Evolutionary conservation across 805 yeast genomes (phyloP).

Genomic region (Suhomyces sp.): DNA sequence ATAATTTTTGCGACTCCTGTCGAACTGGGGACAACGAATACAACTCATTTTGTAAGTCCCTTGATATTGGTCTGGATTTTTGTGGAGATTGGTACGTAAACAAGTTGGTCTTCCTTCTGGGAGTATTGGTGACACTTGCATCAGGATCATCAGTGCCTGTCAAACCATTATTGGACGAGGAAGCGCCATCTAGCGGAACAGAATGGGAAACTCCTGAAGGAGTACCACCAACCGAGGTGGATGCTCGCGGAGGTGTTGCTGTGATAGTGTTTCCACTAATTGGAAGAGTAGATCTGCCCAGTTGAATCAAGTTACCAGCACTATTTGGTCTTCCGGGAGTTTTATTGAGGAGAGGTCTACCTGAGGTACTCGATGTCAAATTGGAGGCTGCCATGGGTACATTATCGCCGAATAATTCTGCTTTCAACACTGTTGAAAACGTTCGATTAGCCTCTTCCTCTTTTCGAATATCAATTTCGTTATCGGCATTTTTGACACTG

Average conservation of each 20-base stretch:
- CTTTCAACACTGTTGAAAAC: conserved; percentile 79
- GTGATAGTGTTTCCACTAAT: conserved; percentile 2
- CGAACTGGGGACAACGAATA: conserved; percentile 86
- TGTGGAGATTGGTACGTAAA: conserved; percentile 76
- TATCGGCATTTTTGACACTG: conserved; percentile 36
- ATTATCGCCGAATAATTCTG: conserved; percentile 89
- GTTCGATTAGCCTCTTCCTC: conserved; percentile 85
- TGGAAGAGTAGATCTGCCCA: conserved; percentile 3
- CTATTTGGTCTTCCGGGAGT: conserved; percentile 8
- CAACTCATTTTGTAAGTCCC: conserved; percentile 68
- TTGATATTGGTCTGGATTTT: conserved; percentile 58
- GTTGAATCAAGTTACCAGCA: conserved; percentile 8
- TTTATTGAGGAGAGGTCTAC: conserved; percentile 7
- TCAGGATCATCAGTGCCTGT: conserved; percentile 4
- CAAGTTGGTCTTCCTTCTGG: conserved; percentile 52
- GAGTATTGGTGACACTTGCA: conserved; percentile 30
- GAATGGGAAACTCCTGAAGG: conserved; percentile 11
- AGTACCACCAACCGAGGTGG: conserved; percentile 7
- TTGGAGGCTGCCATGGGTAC: conserved; percentile 55
- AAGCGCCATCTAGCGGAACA: conserved; percentile 16
- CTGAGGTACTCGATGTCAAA: conserved; percentile 13
- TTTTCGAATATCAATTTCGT: conserved; percentile 64
- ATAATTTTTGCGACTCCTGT: conserved; percentile 76
- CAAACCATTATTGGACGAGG: conserved; percentile 1
- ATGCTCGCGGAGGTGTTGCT: conserved; percentile 11